Evolutionary conservation across 2,329 filamentous ascomycete genomes (phyloP), one percentile per base, ranked within the genome.

Genomic region (Trichoderma guizhouense): DNA sequence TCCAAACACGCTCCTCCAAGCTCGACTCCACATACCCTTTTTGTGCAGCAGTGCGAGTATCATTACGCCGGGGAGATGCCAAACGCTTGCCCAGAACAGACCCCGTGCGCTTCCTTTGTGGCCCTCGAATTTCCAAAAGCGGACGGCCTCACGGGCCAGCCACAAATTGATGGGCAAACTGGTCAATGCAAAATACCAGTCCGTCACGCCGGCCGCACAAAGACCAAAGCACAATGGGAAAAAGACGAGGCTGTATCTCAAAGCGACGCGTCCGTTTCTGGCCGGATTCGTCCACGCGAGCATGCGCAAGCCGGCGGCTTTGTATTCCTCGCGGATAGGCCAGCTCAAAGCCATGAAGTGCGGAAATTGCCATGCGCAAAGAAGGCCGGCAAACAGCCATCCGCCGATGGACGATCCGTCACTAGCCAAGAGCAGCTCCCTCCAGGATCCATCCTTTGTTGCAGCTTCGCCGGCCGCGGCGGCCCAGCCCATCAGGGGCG

Each of bases 321-420:
- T 91, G 85, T 99, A 99, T 80, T 99, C 96, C 9, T 97, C 91
- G 24, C 94, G 88, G 73, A 98, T 97, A 5, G 89, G 86, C 89
- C 95, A 97, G 61, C 93, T 95, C 26, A 99, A 86, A 1, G 95
- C 92, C 87, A 98, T 98, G 84, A 99, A 99, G 83, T 99, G 96
- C 3, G 96, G 94, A 79, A 99, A 98, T 79, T 99, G 95, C 96
- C 96, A 99, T 14, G 94, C 92, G 76, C 97, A 97, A 6, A 99
- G 85, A 7, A 98, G 83, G 0, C 87, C 90, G 1, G 93, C 95
- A 15, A 98, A 85, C 1, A 98, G 84, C 96, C 96, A 99, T 5
- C 95, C 96, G 6, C 96, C 96, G 12, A 90, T 83, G 30, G 80
- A 89, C 78, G 80, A 91, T 79, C 77, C 93, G 75, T 89, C 87